Percentiles rank a stretch among this genome's conserved stretches.
phyloP scores from a whole-genome alignment of 176 grass and related monocot species.

The Oryza coarctata region DNA sequence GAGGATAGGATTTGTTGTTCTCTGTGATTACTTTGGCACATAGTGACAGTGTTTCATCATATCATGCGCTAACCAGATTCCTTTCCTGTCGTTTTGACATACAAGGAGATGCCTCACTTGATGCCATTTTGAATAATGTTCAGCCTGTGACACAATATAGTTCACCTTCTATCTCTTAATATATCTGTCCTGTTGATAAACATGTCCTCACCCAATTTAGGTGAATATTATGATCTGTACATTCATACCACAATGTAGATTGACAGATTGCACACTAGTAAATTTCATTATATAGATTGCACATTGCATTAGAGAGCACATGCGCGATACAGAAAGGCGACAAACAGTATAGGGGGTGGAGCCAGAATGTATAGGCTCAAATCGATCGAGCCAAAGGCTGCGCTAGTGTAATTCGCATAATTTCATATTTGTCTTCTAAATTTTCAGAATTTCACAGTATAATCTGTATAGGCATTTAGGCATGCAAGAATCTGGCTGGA shows the following conservation, averaged over 20 bases:
- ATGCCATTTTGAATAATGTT: background rate
- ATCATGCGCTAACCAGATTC: background rate
- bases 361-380: too few relatives aligned
- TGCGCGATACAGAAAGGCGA: too few relatives aligned
- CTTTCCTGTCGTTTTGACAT: background rate
- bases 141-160: background rate
- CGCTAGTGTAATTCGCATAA: too few relatives aligned
- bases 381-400: too few relatives aligned
- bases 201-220: background rate
- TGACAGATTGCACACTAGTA: background rate
- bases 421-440: background rate
- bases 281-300: background rate
- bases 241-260: background rate
- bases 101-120: background rate
- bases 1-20: background rate
- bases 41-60: background rate
- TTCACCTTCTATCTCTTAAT: background rate
- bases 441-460: background rate
- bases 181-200: background rate
- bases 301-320: background rate
- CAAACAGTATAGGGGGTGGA: too few relatives aligned
- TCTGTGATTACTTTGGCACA: background rate
- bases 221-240: background rate
- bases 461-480: too few relatives aligned
- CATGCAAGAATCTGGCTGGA: background rate